Evolutionary conservation across 345 rosid genomes (phyloP), one percentile per base, ranked within the genome.

Genomic region (Microthlaspi erraticum): DNA sequence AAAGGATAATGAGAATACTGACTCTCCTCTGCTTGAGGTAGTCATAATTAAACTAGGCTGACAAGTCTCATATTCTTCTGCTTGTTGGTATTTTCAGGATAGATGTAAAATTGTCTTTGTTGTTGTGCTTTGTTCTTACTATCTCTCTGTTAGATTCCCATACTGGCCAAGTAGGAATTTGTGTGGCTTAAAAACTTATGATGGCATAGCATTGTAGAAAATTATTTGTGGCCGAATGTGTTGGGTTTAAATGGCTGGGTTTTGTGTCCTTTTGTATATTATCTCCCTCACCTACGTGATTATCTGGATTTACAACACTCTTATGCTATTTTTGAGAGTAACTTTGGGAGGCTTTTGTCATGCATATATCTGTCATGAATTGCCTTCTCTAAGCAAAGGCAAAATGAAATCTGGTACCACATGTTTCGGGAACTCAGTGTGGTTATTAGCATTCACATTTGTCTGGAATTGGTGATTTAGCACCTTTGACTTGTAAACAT

Each of bases 11-110:
- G 96, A 73, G 71, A 71, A 68, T 51, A 60, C 79, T 11, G 93
- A 85, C 84, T 61, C 82, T 59, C 84, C 90, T 60, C 66, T 94
- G 68, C 42, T 82, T 46, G 96, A 91, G 95, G 98, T 94, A 88
- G 52, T 12, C 23, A 49, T 8, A 42, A 54, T 39, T 52, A 45
- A 64, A 53, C 26, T 65, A 54, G 31, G 31, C 42, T 65, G 48
- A 57, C n/a, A 45, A 61, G 59, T 60, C 31, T 41, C 42, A 9
- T 14, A 53, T 11, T 65, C 41, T 8, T 48, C 54, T 58, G 13
- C 37, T 38, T 55, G 33, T 44, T 64, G 51, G 59, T 16, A 26
- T 34, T 38, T 55, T 31, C 64, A 49, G 59, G 36, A 46, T 12
- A 19, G 8, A 11, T 43, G 18, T 44, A 33, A 17, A 14, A 11